Evolutionary conservation across 257 asterid genomes (phyloP), one percentile per base, ranked within the genome.

Genomic region (Hygrophila difformis): DNA sequence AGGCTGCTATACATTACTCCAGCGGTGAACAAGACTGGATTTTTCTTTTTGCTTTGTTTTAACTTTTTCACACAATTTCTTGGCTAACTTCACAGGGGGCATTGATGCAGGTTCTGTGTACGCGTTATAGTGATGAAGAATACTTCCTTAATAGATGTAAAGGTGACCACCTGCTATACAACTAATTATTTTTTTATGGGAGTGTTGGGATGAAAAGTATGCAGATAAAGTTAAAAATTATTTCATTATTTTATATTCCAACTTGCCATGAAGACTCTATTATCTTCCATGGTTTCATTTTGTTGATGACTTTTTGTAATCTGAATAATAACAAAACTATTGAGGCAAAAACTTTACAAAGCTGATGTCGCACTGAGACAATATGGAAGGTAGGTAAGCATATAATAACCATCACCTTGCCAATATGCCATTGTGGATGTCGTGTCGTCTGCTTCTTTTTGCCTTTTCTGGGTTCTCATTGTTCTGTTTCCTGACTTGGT

Each of bases 121-220:
- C 88, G 39, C 92, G 82, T 44, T 86, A 82, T 42, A 77, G 81
- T 55, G 94, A 91, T 45, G 84, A 82, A 66, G 96, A 91, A 34
- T 91, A 85, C 57, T 67, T 91, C 49, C 61, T 54, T 53, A 69
- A 72, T 56, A 73, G 98, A 75, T 85, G 96, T 73, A 65, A 59
- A 75, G 98, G 98, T 85, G 45, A 54, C 53, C 51, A 54, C 53
- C 51, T 46, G 39, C 49, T 41, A 29, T 40, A 44, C 44, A 39
- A 48, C 24, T 42, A 4, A 1, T 4, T 41, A 6, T 8, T 8
- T n/a, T n/a, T n/a, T 8, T 15, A 12, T 0, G 0, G n/a, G 3
- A 41, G n/a, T 5, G 19, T 18, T 8, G 10, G 16, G n/a, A 8
- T 13, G 16, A 18, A 41, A 16, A 5, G n/a, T 17, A 40, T 2